phyloP scores from a whole-genome alignment of 2,329 filamentous ascomycete genomes.

The Cladophialophora bantiana region DNA sequence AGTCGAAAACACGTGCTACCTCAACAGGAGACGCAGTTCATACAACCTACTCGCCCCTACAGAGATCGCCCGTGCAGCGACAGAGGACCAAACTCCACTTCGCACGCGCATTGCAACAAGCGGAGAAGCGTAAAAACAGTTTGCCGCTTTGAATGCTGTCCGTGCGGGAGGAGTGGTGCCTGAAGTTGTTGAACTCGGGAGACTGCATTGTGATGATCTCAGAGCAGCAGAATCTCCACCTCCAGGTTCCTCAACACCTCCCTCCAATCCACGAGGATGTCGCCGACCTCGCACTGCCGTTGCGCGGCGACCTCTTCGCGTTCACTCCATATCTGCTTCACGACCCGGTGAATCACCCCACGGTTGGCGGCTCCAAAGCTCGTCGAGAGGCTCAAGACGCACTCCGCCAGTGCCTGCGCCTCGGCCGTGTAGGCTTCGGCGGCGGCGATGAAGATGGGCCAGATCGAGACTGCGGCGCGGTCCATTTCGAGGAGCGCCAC shows the following conservation, averaged over 20 bases:
- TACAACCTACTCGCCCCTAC: too few species aligned
- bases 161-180: constrained; percentile 5
- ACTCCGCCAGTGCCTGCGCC: constrained; percentile 23
- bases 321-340: constrained; percentile 22
- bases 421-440: constrained; percentile 26
- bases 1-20: constrained; percentile 14
- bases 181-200: constrained; percentile 10
- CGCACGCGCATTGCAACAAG: constrained; percentile 8
- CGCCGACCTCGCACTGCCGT: constrained; percentile 18
- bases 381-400: constrained; percentile 23
- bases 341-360: constrained; percentile 20
- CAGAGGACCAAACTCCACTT: constrained; percentile 7
- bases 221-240: constrained; percentile 22
- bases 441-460: constrained; percentile 29
- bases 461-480: constrained; percentile 27
- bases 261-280: constrained; percentile 22
- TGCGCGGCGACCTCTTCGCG: constrained; percentile 18
- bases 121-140: background rate
- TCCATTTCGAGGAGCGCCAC: constrained; percentile 18
- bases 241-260: constrained; percentile 20
- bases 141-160: constrained; percentile 11
- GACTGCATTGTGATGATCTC: constrained; percentile 12
- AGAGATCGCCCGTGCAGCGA: background rate
- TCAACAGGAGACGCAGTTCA: background rate
- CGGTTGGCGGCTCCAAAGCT: constrained; percentile 23